These are phyloP conservation scores for Chaetomium strumarium DNA, from an alignment of 2,329 filamentous ascomycete genomes.

Conservation along the genomic window DNA sequence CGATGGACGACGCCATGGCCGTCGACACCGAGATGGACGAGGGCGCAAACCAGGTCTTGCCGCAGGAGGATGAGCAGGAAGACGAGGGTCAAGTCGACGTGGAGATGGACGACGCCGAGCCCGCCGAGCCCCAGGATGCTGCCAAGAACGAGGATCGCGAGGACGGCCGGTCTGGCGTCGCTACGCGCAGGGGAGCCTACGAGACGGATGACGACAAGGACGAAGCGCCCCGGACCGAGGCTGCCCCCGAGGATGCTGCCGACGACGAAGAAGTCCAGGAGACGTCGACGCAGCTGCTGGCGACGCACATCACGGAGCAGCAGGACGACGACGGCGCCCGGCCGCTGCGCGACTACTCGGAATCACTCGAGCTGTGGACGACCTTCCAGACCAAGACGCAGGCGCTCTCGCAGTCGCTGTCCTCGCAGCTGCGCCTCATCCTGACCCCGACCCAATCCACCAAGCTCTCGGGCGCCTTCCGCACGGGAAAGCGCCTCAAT, in stretches of 20 bases:
- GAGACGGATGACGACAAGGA: slow-evolving; percentile 40
- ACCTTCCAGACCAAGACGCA: slow-evolving; percentile 80
- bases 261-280: slow-evolving; percentile 45
- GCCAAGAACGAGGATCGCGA: slow-evolving; percentile 41
- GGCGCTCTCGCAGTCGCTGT: slow-evolving; percentile 78
- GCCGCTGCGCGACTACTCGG: slow-evolving; percentile 43
- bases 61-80: slow-evolving; percentile 41
- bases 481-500: slow-evolving; percentile 95
- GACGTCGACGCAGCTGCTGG: slow-evolving; percentile 59
- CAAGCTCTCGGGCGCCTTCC: slow-evolving; percentile 93
- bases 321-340: slow-evolving; percentile 24
- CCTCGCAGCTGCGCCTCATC: slow-evolving; percentile 92
- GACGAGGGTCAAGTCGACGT: slow-evolving; percentile 37
- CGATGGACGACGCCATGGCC: slow-evolving; percentile 83
- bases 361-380: slow-evolving; percentile 72
- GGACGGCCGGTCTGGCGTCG: slow-evolving; percentile 53
- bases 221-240: slow-evolving; percentile 28
- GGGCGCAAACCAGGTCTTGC: slow-evolving; percentile 41
- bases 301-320: slow-evolving; percentile 59
- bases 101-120: slow-evolving; percentile 40
- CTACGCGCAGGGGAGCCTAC: slow-evolving; percentile 53
- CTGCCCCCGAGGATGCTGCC: slow-evolving; percentile 34
- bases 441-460: slow-evolving; percentile 91
- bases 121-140: slow-evolving; percentile 35
- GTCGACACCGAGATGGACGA: slow-evolving; percentile 65